Conservation (phyloP, 2,329 filamentous ascomycete genomes). For the Scedosporium boydii region DNA sequence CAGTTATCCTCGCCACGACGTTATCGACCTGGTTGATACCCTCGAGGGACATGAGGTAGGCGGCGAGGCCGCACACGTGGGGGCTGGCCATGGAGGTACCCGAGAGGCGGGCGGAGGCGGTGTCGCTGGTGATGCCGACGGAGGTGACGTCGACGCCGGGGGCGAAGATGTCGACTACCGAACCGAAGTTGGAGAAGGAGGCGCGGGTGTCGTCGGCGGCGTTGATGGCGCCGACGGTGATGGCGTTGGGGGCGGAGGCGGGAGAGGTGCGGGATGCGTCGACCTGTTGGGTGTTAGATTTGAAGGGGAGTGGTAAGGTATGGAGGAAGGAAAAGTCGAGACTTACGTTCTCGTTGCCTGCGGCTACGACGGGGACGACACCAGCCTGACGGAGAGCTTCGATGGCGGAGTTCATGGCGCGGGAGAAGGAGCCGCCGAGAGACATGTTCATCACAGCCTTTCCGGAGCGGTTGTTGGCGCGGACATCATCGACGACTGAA, state of each 20-base stretch:
- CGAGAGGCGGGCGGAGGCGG: slow-evolving; percentile 33
- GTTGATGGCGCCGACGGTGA: slow-evolving; percentile 52
- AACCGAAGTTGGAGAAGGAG: slow-evolving; percentile 50
- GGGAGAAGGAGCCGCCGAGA: slow-evolving; percentile 39
- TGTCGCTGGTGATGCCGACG: slow-evolving; percentile 40
- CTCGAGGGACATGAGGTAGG: slow-evolving; percentile 55
- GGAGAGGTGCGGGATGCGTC: slow-evolving; percentile 43
- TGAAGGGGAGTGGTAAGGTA: too few species aligned
- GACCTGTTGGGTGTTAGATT: slow-evolving; percentile 17
- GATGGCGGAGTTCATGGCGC: slow-evolving; percentile 46
- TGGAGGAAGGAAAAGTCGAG: too few species aligned
- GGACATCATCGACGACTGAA: slow-evolving; percentile 35
- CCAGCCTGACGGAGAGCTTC: slow-evolving; percentile 37
- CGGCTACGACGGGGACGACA: slow-evolving; percentile 49
- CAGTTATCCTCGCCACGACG: slow-evolving; percentile 39
- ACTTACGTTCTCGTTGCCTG: slow-evolving; percentile 45
- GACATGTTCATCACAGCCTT: slow-evolving; percentile 57
- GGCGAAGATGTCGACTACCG: slow-evolving; percentile 42
- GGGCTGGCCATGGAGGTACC: slow-evolving; percentile 58
- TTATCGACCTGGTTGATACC: slow-evolving; percentile 31
- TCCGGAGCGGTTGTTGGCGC: slow-evolving; percentile 29
- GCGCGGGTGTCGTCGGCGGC: slow-evolving; percentile 37
- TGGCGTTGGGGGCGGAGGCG: slow-evolving; percentile 44
- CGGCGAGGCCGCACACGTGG: slow-evolving; percentile 57
- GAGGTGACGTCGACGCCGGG: slow-evolving; percentile 45